Conservation (phyloP, 495 filamentous ascomycete genomes). For the Lophiostoma macrostomum region DNA sequence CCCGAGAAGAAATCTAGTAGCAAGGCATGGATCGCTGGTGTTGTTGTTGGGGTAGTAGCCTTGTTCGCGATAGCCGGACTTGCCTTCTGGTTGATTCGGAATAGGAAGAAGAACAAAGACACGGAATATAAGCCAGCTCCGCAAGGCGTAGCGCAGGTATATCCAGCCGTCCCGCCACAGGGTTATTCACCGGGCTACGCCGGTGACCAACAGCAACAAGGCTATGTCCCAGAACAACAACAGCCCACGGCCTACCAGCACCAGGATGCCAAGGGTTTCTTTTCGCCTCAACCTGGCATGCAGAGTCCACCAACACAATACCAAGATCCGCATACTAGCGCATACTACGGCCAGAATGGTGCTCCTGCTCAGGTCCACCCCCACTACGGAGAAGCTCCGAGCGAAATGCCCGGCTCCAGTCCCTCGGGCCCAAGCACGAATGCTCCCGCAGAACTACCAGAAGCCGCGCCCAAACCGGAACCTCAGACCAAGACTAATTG, state of each 20-base stretch:
- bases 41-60: background rate
- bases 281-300: too few species aligned
- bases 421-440: too few species aligned
- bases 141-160: background rate
- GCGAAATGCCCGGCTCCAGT: too few species aligned
- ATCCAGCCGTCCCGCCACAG: background rate
- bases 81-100: background rate
- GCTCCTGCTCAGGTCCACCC: too few species aligned
- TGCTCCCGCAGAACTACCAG: too few species aligned
- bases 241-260: background rate
- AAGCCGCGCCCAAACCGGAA: too few species aligned
- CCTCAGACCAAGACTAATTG: too few species aligned
- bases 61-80: constrained; percentile 3
- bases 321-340: too few species aligned
- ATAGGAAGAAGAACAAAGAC: background rate
- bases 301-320: too few species aligned
- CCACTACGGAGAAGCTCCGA: too few species aligned
- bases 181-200: background rate
- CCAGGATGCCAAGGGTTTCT: background rate
- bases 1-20: background rate
- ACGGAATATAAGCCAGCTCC: background rate
- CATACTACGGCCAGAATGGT: too few species aligned
- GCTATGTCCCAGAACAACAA: background rate
- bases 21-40: constrained; percentile 5
- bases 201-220: background rate